Percentiles rank a stretch among this genome's conserved stretches.
phyloP scores from a whole-genome alignment of 129 eudicot genomes.

The Flaveria brownii region DNA sequence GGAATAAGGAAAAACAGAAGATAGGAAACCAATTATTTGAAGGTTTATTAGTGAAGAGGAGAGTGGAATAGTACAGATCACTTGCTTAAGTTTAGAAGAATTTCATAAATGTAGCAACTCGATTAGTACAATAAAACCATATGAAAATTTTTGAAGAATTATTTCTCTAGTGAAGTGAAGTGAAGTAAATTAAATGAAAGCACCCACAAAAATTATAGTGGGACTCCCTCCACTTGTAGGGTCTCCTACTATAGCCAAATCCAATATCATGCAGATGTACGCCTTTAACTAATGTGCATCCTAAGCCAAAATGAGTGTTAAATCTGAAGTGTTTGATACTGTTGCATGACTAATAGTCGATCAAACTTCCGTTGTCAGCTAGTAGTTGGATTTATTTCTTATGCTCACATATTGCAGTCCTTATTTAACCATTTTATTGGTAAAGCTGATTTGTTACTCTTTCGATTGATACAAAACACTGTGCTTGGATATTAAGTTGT shows the following conservation, averaged over 20 bases:
- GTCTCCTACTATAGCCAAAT: neutral
- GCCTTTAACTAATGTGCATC: neutral
- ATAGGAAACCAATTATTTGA: neutral
- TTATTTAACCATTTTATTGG: neutral
- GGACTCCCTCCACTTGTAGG: neutral
- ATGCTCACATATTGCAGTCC: neutral
- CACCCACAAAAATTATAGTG: neutral
- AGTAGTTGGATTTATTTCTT: neutral
- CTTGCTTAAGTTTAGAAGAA: neutral
- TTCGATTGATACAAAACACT: neutral
- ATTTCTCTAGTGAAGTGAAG: neutral
- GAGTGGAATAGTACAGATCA: neutral
- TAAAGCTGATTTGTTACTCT: slow-evolving; percentile 11
- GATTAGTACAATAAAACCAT: neutral
- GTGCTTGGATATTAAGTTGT: neutral
- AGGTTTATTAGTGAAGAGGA: neutral
- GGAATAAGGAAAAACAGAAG: neutral
- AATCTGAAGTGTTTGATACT: neutral
- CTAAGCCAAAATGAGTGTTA: neutral
- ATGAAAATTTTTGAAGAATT: neutral
- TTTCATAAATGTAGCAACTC: neutral
- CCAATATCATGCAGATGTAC: neutral
- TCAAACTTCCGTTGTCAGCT: neutral
- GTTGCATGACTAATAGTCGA: neutral
- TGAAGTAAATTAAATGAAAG: neutral